phyloP scores from a whole-genome alignment of 768 basidiomycete species.

The Dioszegia hungarica region DNA sequence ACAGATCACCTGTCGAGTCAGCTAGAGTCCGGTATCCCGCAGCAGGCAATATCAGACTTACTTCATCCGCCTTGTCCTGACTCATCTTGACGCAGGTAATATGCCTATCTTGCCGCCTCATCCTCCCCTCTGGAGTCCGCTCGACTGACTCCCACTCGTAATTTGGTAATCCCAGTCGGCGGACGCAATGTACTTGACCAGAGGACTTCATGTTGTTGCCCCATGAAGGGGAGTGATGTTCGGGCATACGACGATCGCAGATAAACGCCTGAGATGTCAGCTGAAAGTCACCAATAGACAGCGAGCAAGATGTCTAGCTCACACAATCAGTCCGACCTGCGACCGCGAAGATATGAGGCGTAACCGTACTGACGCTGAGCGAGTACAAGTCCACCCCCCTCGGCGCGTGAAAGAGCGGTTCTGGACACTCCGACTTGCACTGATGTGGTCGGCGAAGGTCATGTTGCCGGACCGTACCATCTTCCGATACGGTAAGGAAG shows the following conservation, averaged over 20 bases:
- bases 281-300: too few relatives aligned
- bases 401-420: conserved; percentile 63
- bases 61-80: conserved; percentile 42
- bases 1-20: conserved; percentile 24
- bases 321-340: conserved; percentile 76
- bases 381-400: conserved; percentile 61
- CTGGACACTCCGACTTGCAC: conserved; percentile 63
- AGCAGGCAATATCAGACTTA: conserved; percentile 11
- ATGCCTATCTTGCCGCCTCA: conserved; percentile 29
- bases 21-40: not conserved
- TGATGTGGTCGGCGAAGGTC: conserved; percentile 67
- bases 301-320: conserved; percentile 37
- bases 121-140: conserved; percentile 2
- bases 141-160: conserved; percentile 33
- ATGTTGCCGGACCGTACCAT: conserved; percentile 82
- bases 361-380: conserved; percentile 68
- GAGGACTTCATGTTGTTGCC: conserved; percentile 56
- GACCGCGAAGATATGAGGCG: conserved; percentile 78
- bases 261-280: conserved; percentile 61
- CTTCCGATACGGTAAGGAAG: conserved; percentile 54
- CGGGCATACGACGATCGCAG: conserved; percentile 72
- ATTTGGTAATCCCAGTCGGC: conserved; percentile 64
- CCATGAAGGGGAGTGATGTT: conserved; percentile 66
- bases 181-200: conserved; percentile 69
- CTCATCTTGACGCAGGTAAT: conserved; percentile 48